Percentiles rank a stretch among this genome's conserved stretches.
Evolutionary conservation across 2,329 filamentous ascomycete species (phyloP).

Genomic region (Lithohypha guttulata): DNA sequence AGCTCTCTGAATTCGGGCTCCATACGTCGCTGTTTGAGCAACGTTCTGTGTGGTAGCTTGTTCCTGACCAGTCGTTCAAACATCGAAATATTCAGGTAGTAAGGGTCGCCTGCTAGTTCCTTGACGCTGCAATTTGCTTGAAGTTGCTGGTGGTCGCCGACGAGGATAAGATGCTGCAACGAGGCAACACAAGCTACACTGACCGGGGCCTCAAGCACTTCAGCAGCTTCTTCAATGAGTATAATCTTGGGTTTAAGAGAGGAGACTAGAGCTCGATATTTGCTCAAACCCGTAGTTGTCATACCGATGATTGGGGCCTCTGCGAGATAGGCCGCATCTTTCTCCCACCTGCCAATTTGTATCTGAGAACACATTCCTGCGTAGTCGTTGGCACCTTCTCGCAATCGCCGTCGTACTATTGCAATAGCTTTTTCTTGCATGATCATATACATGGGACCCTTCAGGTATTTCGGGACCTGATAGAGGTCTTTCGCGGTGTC

Average conservation of each 20-base stretch:
- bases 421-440: slow-evolving; percentile 48
- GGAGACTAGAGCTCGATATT: slow-evolving; percentile 62
- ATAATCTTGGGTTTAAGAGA: slow-evolving; percentile 56
- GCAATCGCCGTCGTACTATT: slow-evolving; percentile 38
- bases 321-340: slow-evolving; percentile 50
- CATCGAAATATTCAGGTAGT: slow-evolving; percentile 60
- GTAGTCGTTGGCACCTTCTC: slow-evolving; percentile 41
- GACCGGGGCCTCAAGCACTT: slow-evolving; percentile 52
- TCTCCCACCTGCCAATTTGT: slow-evolving; percentile 49
- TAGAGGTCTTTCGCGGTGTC: slow-evolving; percentile 46
- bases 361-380: slow-evolving; percentile 40
- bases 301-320: slow-evolving; percentile 51
- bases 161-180: slow-evolving; percentile 54
- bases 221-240: slow-evolving; percentile 70
- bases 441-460: slow-evolving; percentile 56
- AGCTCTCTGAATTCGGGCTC: slow-evolving; percentile 55
- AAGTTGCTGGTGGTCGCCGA: slow-evolving; percentile 75
- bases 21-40: slow-evolving; percentile 63
- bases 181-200: slow-evolving; percentile 50
- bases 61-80: slow-evolving; percentile 69
- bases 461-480: slow-evolving; percentile 43
- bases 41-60: slow-evolving; percentile 49
- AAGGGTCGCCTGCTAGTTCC: slow-evolving; percentile 50
- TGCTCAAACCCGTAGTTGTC: slow-evolving; percentile 72
- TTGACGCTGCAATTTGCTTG: slow-evolving; percentile 54